phyloP scores from a whole-genome alignment of 2,329 filamentous ascomycete species.

The Graphium sp. region DNA sequence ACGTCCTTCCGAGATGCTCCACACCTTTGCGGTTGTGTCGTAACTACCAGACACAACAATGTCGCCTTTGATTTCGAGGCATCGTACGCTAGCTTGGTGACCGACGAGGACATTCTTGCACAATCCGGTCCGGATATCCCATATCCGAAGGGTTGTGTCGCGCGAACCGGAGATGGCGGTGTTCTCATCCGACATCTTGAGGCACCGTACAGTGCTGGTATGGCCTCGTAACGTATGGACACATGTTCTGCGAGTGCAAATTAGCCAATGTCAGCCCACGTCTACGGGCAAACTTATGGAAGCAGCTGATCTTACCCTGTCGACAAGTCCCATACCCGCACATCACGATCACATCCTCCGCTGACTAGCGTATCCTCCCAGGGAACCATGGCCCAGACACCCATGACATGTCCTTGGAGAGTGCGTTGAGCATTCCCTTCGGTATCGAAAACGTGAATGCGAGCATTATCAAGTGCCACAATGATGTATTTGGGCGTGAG shows the following conservation, averaged over 20 bases:
- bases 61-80: constrained; percentile 89
- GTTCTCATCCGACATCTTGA: constrained; percentile 91
- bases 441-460: constrained; percentile 95
- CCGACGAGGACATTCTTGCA: constrained; percentile 87
- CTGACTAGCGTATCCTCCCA: constrained; percentile 93
- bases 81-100: constrained; percentile 89
- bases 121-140: constrained; percentile 78
- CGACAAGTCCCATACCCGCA: constrained; percentile 89
- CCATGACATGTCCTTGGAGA: constrained; percentile 92
- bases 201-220: constrained; percentile 87
- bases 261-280: constrained; percentile 10
- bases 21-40: constrained; percentile 90
- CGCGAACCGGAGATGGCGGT: constrained; percentile 93
- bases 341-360: constrained; percentile 90
- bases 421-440: constrained; percentile 79
- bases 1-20: constrained; percentile 91
- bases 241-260: constrained; percentile 35
- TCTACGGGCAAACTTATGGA: neutral
- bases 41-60: constrained; percentile 97
- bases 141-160: constrained; percentile 86
- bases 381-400: constrained; percentile 98
- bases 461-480: constrained; percentile 91
- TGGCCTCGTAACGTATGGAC: constrained; percentile 80
- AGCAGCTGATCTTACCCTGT: constrained; percentile 52
- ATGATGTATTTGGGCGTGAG: constrained; percentile 94